Conservation (phyloP, 805 yeast species). For the Zygosaccharomyces rouxii region DNA sequence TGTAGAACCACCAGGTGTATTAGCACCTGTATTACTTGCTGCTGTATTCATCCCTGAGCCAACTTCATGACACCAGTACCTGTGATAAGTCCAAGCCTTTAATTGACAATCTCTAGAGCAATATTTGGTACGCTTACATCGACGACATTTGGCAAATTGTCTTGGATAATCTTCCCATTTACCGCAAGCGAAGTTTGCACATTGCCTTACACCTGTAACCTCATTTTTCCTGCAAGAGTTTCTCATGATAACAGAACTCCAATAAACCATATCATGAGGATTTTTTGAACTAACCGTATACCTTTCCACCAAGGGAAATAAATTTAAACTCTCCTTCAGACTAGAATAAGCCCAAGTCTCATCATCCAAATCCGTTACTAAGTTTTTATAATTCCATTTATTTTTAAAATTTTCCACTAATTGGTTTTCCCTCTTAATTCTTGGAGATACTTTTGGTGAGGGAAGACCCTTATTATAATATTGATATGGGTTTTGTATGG, state of each 20-base stretch:
- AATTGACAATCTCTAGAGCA: constrained; percentile 91
- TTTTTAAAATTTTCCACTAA: constrained; percentile 24
- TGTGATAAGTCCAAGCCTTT: constrained; percentile 87
- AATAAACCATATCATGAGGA: constrained; percentile 79
- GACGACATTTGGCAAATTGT: constrained; percentile 90
- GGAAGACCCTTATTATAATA: constrained; percentile 8
- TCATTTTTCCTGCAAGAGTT: constrained; percentile 93
- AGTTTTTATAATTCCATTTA: constrained; percentile 45
- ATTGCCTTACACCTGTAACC: constrained; percentile 80
- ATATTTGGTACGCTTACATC: constrained; percentile 92
- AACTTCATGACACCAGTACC: constrained; percentile 81
- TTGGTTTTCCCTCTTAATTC: constrained; percentile 13
- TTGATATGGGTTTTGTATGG: constrained; percentile 6
- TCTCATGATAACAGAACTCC: constrained; percentile 98
- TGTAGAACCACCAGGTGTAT: constrained; percentile 15
- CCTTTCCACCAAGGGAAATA: constrained; percentile 89
- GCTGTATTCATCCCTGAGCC: constrained; percentile 29
- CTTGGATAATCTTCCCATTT: constrained; percentile 88
- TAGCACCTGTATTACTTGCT: constrained; percentile 19
- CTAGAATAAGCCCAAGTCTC: constrained; percentile 35
- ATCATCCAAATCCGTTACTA: constrained; percentile 30
- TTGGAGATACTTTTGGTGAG: constrained; percentile 1
- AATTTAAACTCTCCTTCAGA: constrained; percentile 50
- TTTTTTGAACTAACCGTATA: constrained; percentile 65
- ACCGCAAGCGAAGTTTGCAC: constrained; percentile 91